phyloP scores from a whole-genome alignment of 768 basidiomycete genomes.

The Panaeolus papilionaceus region DNA sequence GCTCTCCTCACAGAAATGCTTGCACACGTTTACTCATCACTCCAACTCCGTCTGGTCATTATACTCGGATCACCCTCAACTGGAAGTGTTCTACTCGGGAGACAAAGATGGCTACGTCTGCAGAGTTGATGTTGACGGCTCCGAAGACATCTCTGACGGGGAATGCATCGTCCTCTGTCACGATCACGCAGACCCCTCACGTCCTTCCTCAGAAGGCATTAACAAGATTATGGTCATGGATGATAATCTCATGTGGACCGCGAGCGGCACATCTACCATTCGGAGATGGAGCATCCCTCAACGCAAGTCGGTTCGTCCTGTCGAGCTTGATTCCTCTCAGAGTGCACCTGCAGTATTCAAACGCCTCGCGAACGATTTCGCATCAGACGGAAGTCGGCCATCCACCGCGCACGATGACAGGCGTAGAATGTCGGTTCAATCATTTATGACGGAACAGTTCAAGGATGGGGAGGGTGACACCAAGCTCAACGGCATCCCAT shows the following conservation, averaged over 20 bases:
- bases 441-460: slow-evolving; percentile 39
- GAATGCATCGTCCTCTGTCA: slow-evolving; percentile 88
- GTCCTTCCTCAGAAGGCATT: slow-evolving; percentile 58
- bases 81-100: slow-evolving; percentile 93
- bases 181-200: slow-evolving; percentile 51
- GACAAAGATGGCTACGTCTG: slow-evolving; percentile 91
- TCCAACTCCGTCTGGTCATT: slow-evolving; percentile 95
- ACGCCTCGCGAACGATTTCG: slow-evolving; percentile 17
- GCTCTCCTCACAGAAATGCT: slow-evolving; percentile 81
- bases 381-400: slow-evolving; percentile 34
- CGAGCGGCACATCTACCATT: slow-evolving; percentile 81
- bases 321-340: slow-evolving; percentile 27
- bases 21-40: slow-evolving; percentile 97
- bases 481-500: slow-evolving; percentile 68
- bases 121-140: slow-evolving; percentile 88
- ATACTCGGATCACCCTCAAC: slow-evolving; percentile 83
- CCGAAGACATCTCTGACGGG: slow-evolving; percentile 82
- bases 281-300: slow-evolving; percentile 81
- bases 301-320: slow-evolving; percentile 45
- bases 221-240: slow-evolving; percentile 85
- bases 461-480: slow-evolving; percentile 38
- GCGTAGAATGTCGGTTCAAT: slow-evolving; percentile 40
- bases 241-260: slow-evolving; percentile 89
- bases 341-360: slow-evolving; percentile 19
- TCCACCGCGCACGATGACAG: slow-evolving; percentile 39